phyloP scores from a whole-genome alignment of 768 basidiomycete species.

The Lactarius sanguifluus region DNA sequence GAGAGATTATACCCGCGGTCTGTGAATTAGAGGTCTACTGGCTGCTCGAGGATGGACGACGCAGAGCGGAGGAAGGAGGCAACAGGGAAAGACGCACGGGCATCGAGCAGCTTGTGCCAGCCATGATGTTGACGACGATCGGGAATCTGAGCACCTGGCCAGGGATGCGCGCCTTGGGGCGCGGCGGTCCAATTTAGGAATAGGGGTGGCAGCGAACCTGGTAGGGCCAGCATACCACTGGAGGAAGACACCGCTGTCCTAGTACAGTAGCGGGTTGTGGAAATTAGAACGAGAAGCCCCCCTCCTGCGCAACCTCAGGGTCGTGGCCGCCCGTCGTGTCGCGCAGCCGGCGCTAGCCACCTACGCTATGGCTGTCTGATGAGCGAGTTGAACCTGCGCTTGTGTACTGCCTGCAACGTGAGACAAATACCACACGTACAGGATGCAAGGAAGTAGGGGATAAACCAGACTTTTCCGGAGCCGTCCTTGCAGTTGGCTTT shows the following conservation, averaged over 20 bases:
- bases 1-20: background rate
- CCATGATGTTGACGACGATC: background rate
- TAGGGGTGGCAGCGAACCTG: too few relatives aligned
- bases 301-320: too few relatives aligned
- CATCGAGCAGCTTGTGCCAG: background rate
- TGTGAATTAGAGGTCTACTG: background rate
- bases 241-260: background rate
- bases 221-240: too few relatives aligned
- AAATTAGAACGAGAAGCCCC: background rate
- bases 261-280: too few relatives aligned
- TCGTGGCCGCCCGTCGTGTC: background rate
- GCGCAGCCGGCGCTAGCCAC: too few relatives aligned
- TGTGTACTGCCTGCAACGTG: background rate
- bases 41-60: background rate
- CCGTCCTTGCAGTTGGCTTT: background rate
- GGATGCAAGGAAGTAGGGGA: background rate
- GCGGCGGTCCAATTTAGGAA: too few relatives aligned
- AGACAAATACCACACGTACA: too few relatives aligned
- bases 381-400: background rate
- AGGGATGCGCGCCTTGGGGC: too few relatives aligned
- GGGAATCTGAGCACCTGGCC: too few relatives aligned
- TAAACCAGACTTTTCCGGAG: background rate
- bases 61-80: background rate
- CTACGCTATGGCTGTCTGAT: background rate
- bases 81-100: background rate